These are phyloP conservation scores for Neonectria faginata DNA, from an alignment of 2,329 filamentous ascomycete species.

Conservation along the genomic window DNA sequence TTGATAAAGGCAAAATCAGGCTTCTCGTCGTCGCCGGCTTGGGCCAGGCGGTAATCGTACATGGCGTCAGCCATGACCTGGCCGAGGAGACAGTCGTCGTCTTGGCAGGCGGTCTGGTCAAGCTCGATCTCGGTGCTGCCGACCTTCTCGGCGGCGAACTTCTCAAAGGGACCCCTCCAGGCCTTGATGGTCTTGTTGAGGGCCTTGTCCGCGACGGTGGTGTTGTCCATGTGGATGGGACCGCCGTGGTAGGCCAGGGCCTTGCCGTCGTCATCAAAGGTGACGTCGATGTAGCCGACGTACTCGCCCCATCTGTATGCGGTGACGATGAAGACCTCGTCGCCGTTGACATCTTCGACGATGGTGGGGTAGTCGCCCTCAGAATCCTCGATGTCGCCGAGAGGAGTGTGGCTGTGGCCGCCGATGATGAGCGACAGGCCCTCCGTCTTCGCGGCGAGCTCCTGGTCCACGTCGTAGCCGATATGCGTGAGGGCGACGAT, in stretches of 20 bases:
- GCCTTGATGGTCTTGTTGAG: conserved; percentile 68
- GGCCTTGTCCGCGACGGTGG: conserved; percentile 65
- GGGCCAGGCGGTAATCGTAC: conserved; percentile 68
- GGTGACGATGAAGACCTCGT: conserved; percentile 77
- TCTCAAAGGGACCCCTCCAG: conserved; percentile 72
- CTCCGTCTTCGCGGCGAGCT: conserved; percentile 68
- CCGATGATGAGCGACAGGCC: conserved; percentile 77
- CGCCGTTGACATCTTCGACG: conserved; percentile 68
- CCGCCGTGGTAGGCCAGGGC: conserved; percentile 72
- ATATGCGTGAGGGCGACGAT: conserved; percentile 76
- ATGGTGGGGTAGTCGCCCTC: conserved; percentile 74
- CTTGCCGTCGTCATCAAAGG: conserved; percentile 70
- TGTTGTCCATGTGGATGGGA: conserved; percentile 73
- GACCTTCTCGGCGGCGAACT: conserved; percentile 68
- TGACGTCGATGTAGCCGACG: conserved; percentile 74
- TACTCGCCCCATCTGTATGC: conserved; percentile 78
- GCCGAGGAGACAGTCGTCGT: conserved; percentile 68
- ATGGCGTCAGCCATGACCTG: conserved; percentile 70
- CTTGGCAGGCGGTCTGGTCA: conserved; percentile 69
- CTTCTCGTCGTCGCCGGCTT: conserved; percentile 52
- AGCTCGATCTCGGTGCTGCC: conserved; percentile 66
- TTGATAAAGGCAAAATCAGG: conserved; percentile 71
- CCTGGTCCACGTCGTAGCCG: conserved; percentile 72
- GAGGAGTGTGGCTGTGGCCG: conserved; percentile 69
- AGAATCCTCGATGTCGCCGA: conserved; percentile 69